Evolutionary conservation across 228 moss, liverwort and hornwort genomes (phyloP).

Genomic region (Sphagnum magellanicum): DNA sequence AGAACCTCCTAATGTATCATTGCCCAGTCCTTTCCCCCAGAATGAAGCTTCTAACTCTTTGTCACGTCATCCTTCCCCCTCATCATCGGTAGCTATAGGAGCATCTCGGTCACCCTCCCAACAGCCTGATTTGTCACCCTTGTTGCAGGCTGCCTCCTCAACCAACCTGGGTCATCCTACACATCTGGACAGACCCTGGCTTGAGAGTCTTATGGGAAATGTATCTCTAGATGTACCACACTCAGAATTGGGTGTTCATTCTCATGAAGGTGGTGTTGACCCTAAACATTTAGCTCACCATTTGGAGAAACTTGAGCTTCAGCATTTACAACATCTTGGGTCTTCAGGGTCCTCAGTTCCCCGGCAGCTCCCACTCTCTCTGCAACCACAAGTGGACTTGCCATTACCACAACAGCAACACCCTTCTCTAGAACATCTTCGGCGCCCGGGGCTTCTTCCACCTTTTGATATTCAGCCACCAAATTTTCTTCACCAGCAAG

Average conservation of each 20-base stretch:
- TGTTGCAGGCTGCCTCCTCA: conserved; percentile 40
- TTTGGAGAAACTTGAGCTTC: conserved; percentile 84
- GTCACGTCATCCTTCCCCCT: conserved; percentile 14
- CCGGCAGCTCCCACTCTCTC: conserved; percentile 55
- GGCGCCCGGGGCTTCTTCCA: conserved; percentile 26
- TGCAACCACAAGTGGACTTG: too few species aligned
- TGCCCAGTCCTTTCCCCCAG: conserved; percentile 45
- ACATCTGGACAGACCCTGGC: conserved; percentile 68
- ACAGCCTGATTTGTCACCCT: conserved; percentile 47
- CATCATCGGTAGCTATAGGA: conserved; percentile 25
- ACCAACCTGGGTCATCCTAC: conserved; percentile 27
- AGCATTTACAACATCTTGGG: conserved; percentile 83
- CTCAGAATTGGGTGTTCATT: conserved; percentile 46
- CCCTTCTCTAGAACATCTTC: conserved; percentile 14
- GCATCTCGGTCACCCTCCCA: conserved; percentile 23
- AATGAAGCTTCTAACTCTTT: conserved; percentile 18
- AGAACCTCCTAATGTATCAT: conserved; percentile 30
- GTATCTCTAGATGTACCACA: conserved; percentile 51
- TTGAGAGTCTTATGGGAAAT: conserved; percentile 29
- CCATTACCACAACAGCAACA: too few species aligned
- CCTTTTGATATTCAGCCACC: too few species aligned
- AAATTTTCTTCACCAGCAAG: conserved; percentile 35
- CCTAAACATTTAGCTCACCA: conserved; percentile 76
- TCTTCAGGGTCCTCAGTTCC: conserved; percentile 1
- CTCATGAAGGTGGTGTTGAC: conserved; percentile 66